Evolutionary conservation across 805 yeast species (phyloP).

Genomic region (Metschnikowia picachoensis): DNA sequence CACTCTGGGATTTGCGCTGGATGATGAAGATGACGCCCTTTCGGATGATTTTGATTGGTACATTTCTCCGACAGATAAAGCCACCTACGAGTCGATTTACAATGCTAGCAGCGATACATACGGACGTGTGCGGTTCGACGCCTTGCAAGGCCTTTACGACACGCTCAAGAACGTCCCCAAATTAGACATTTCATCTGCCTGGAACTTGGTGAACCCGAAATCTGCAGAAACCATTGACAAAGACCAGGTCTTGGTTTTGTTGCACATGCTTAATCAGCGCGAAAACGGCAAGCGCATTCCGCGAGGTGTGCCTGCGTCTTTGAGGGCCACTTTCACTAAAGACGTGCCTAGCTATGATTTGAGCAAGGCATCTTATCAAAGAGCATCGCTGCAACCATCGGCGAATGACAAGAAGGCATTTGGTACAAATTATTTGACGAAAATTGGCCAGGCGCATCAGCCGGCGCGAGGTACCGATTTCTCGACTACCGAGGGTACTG

Average conservation of each 20-base stretch:
- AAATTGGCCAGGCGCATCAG: conserved; percentile 50
- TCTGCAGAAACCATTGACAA: conserved; percentile 83
- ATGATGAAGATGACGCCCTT: conserved; percentile 57
- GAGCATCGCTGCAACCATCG: conserved; percentile 12
- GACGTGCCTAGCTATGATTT: conserved; percentile 73
- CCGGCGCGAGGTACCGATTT: conserved; percentile 60
- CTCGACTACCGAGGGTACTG: conserved; percentile 69
- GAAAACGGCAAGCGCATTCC: conserved; percentile 84
- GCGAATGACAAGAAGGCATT: conserved; percentile 34
- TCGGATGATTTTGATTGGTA: conserved; percentile 90
- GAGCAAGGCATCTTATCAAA: conserved; percentile 17
- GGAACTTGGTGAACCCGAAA: conserved; percentile 94
- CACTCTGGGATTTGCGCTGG: conserved; percentile 18
- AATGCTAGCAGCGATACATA: conserved; percentile 67
- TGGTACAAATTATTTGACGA: conserved; percentile 52
- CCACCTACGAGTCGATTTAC: conserved; percentile 75
- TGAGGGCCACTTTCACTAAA: conserved; percentile 88
- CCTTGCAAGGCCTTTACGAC: conserved; percentile 64
- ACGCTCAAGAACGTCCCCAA: conserved; percentile 72
- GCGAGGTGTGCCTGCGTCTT: conserved; percentile 86
- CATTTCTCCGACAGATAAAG: conserved; percentile 82
- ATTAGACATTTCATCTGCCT: conserved; percentile 81
- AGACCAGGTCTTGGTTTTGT: conserved; percentile 84
- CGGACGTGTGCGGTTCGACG: conserved; percentile 75
- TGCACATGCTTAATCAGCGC: conserved; percentile 89